phyloP scores from a whole-genome alignment of 768 basidiomycete genomes.

The Calvatia gigantea region DNA sequence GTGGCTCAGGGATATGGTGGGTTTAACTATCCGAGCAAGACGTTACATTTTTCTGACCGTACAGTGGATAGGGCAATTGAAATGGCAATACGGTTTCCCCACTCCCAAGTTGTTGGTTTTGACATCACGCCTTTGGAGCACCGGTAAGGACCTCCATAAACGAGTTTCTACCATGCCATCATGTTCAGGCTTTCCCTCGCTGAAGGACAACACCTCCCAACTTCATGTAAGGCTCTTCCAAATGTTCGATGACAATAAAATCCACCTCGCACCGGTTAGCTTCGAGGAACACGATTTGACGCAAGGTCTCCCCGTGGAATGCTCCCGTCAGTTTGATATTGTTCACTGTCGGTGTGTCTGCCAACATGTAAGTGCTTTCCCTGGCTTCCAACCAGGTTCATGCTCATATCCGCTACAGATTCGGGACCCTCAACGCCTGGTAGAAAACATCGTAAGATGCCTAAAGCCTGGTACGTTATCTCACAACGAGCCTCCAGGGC shows the following conservation, averaged over 20 bases:
- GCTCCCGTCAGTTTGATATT: constrained; percentile 19
- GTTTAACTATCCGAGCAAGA: neutral
- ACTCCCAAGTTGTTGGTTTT: constrained; percentile 21
- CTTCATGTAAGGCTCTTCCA: neutral
- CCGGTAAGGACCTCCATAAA: constrained; percentile 11
- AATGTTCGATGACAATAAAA: neutral
- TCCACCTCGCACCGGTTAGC: constrained; percentile 12
- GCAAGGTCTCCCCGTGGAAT: constrained; percentile 16
- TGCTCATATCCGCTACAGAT: constrained; percentile 11
- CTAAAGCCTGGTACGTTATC: constrained; percentile 18
- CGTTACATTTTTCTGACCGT: neutral
- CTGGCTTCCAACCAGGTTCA: neutral
- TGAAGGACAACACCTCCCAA: neutral
- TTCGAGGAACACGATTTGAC: constrained; percentile 22
- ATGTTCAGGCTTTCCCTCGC: neutral
- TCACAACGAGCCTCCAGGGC: neutral
- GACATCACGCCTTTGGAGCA: constrained; percentile 19
- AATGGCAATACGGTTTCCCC: constrained; percentile 22
- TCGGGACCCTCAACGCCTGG: constrained; percentile 14
- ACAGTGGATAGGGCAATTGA: constrained; percentile 19
- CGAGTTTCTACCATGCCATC: neutral
- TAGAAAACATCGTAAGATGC: constrained; percentile 14
- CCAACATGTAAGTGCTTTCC: constrained; percentile 18
- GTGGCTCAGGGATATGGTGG: constrained; percentile 27
- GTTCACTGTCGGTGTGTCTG: constrained; percentile 25